Conservation (phyloP, 257 asterid genomes). For the Dorcoceras hygrometricum region DNA sequence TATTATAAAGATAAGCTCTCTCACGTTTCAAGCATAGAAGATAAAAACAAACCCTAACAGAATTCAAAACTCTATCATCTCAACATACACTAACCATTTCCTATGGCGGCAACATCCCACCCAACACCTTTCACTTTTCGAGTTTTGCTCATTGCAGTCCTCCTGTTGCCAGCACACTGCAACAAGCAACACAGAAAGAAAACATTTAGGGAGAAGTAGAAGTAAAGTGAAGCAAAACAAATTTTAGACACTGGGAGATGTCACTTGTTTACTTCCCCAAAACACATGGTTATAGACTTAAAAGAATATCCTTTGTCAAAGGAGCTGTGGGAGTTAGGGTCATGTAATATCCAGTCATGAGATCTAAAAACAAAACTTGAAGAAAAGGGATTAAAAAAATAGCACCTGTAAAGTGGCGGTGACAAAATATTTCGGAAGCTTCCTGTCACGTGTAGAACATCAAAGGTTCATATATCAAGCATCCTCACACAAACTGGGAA, state of each 20-base stretch:
- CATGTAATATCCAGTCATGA: not conserved
- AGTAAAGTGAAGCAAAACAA: not conserved
- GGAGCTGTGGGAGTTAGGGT: not conserved
- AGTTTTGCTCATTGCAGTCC: constrained; percentile 93
- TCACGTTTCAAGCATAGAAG: not conserved
- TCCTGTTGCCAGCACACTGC: constrained; percentile 98
- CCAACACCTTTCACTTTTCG: constrained; percentile 91
- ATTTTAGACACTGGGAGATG: not conserved
- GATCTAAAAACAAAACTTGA: too few species aligned
- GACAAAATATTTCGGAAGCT: constrained; percentile 71
- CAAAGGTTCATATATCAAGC: constrained; percentile 9
- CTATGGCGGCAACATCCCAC: constrained; percentile 87
- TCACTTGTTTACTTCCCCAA: not conserved
- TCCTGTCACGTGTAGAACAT: constrained; percentile 44
- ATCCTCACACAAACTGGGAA: not conserved
- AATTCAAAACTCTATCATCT: constrained; percentile 12
- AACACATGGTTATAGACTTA: not conserved
- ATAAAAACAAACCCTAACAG: not conserved
- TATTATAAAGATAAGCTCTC: not conserved
- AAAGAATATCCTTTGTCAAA: not conserved
- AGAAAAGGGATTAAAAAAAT: not conserved
- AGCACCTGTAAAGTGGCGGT: constrained; percentile 91
- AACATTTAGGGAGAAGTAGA: not conserved
- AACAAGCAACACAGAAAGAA: constrained; percentile 22
- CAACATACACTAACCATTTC: constrained; percentile 67